Conservation (phyloP, 108 stramenopile genomes). For the Halocafeteria seosinensis region DNA sequence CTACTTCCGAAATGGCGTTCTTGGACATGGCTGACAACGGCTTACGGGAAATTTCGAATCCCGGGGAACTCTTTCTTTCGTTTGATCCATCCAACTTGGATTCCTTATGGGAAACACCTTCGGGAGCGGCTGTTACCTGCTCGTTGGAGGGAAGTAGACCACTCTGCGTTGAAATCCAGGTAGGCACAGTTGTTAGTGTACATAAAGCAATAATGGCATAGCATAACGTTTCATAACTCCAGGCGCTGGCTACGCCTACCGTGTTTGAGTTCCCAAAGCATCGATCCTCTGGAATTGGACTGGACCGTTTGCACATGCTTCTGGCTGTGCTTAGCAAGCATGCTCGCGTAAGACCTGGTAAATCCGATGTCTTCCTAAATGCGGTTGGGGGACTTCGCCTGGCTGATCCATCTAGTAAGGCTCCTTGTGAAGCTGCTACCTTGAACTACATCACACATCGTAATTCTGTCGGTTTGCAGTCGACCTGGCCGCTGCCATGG, state of each 20-base stretch:
- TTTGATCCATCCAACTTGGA: constrained; percentile 32
- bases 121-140: constrained; percentile 61
- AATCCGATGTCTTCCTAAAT: constrained; percentile 65
- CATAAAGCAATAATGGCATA: too few relatives aligned
- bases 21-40: constrained; percentile 28
- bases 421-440: too few relatives aligned
- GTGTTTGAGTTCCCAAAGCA: constrained; percentile 24
- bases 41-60: constrained; percentile 54
- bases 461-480: too few relatives aligned
- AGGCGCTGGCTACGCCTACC: constrained; percentile 40
- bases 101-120: not conserved
- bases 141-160: constrained; percentile 67
- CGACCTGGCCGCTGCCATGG: constrained; percentile 51
- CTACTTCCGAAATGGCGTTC: constrained; percentile 1
- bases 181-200: too few relatives aligned
- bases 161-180: constrained; percentile 57
- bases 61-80: constrained; percentile 54
- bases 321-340: constrained; percentile 75
- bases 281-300: constrained; percentile 40
- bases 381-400: constrained; percentile 61
- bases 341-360: constrained; percentile 45
- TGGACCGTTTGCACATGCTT: constrained; percentile 52
- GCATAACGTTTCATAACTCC: too few relatives aligned
- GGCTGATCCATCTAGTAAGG: constrained; percentile 12
- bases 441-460: too few relatives aligned